Evolutionary conservation across 2,329 filamentous ascomycete species (phyloP).

Genomic region (Penicillium polonicum): DNA sequence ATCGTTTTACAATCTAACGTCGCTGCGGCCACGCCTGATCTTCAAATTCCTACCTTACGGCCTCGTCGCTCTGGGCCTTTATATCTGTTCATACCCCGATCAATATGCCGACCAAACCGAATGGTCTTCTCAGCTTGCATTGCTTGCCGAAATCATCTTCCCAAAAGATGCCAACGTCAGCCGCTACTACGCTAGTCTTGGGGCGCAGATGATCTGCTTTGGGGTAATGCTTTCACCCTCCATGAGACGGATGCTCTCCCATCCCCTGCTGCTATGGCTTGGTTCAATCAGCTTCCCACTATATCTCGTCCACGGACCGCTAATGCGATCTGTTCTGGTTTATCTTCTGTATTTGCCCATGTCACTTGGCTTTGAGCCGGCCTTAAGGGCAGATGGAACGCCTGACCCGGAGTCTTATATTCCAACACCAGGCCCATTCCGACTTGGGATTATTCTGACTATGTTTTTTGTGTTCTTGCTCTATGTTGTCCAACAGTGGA

Average conservation of each 20-base stretch:
- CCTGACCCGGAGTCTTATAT: conserved; percentile 33
- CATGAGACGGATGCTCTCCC: conserved; percentile 55
- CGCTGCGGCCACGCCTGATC: conserved; percentile 39
- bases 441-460: conserved; percentile 42
- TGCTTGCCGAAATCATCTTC: conserved; percentile 23
- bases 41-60: conserved; percentile 50
- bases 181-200: conserved; percentile 52
- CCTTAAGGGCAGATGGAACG: conserved; percentile 20
- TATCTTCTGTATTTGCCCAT: conserved; percentile 58
- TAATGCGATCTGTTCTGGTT: conserved; percentile 59
- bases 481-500: conserved; percentile 52
- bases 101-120: conserved; percentile 52
- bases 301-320: conserved; percentile 62
- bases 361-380: conserved; percentile 19
- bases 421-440: conserved; percentile 38
- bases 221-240: conserved; percentile 54
- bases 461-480: conserved; percentile 53
- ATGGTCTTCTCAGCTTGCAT: conserved; percentile 49
- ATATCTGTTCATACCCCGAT: conserved; percentile 61
- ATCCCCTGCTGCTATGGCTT: conserved; percentile 59
- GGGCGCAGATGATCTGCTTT: conserved; percentile 51
- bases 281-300: conserved; percentile 65
- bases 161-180: conserved; percentile 48
- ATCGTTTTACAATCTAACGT: conserved; percentile 49
- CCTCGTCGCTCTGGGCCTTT: conserved; percentile 54